These are phyloP conservation scores for Apophysomyces sp. DNA, from an alignment of 371 early-diverging fungal species.

Conservation along the genomic window DNA sequence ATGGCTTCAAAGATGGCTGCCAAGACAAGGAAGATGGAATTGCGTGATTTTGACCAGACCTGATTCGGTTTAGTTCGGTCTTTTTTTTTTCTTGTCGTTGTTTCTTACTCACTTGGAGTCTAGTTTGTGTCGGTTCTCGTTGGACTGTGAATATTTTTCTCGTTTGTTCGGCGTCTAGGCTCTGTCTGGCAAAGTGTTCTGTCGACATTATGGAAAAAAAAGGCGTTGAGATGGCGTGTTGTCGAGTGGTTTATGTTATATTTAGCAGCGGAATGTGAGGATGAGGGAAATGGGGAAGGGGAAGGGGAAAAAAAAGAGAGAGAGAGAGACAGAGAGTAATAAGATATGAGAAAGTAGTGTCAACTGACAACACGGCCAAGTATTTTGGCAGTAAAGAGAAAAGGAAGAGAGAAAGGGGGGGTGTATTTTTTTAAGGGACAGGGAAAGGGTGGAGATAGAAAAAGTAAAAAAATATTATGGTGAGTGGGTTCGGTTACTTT, in stretches of 20 bases:
- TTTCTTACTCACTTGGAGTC: neutral
- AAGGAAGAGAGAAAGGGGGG: neutral
- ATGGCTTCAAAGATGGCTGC: conserved; percentile 62
- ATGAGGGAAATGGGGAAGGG: neutral
- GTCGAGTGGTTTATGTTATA: too few species aligned
- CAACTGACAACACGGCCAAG: neutral
- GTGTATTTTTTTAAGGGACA: neutral
- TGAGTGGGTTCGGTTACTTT: too few species aligned
- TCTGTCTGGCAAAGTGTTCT: conserved; percentile 7
- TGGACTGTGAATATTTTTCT: conserved; percentile 2
- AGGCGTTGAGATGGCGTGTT: neutral
- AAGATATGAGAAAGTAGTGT: neutral
- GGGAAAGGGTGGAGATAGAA: neutral
- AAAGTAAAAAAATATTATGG: neutral
- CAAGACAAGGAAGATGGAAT: conserved; percentile 43
- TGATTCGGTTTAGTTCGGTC: conserved; percentile 1
- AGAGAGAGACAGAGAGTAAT: neutral
- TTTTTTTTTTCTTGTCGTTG: neutral
- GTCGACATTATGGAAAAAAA: conserved; percentile 4
- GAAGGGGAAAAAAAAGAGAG: neutral
- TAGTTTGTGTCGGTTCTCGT: conserved; percentile 1
- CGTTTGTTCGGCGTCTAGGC: conserved; percentile 4
- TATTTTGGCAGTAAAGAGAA: neutral
- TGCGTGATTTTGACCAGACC: conserved; percentile 42
- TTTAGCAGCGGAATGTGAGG: too few species aligned